Conservation (phyloP, 495 filamentous ascomycete genomes). For the Halenospora varia region DNA sequence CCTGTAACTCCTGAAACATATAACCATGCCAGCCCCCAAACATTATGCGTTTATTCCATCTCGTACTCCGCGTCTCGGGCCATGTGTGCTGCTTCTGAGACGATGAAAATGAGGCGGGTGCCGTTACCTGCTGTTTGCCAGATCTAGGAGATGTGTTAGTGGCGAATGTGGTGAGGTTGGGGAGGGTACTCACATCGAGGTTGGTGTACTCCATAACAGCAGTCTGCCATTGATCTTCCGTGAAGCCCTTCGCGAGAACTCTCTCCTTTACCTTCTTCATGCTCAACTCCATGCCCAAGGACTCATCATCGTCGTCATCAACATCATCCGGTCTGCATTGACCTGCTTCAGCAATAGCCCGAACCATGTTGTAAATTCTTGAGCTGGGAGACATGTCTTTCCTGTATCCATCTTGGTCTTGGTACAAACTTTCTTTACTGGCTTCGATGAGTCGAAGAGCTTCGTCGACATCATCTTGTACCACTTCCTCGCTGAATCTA, state of each 20-base stretch:
- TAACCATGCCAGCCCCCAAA: not conserved
- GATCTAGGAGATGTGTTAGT: constrained; percentile 50
- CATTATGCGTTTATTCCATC: constrained; percentile 6
- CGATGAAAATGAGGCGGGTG: constrained; percentile 74
- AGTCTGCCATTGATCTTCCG: constrained; percentile 81
- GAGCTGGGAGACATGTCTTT: constrained; percentile 76
- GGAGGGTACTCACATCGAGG: constrained; percentile 73
- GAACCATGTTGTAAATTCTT: constrained; percentile 91
- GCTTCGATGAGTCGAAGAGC: constrained; percentile 87
- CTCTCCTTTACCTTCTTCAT: constrained; percentile 82
- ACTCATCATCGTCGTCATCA: constrained; percentile 44
- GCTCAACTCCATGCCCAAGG: constrained; percentile 66
- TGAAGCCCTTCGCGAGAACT: constrained; percentile 94
- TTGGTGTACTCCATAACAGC: constrained; percentile 87
- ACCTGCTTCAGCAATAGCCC: constrained; percentile 76
- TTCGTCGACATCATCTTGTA: constrained; percentile 92
- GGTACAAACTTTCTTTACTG: constrained; percentile 80
- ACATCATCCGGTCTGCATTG: constrained; percentile 65
- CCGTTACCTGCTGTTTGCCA: constrained; percentile 93
- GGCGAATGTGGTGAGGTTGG: not conserved
- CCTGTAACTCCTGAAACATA: not conserved
- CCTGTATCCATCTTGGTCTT: constrained; percentile 53
- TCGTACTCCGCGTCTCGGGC: constrained; percentile 18
- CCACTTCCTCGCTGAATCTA: constrained; percentile 76
- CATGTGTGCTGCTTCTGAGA: constrained; percentile 24